Percentiles rank a stretch among this genome's conserved stretches.
Conservation (phyloP, 2,329 filamentous ascomycete species). For the Ophiostoma australiae region DNA sequence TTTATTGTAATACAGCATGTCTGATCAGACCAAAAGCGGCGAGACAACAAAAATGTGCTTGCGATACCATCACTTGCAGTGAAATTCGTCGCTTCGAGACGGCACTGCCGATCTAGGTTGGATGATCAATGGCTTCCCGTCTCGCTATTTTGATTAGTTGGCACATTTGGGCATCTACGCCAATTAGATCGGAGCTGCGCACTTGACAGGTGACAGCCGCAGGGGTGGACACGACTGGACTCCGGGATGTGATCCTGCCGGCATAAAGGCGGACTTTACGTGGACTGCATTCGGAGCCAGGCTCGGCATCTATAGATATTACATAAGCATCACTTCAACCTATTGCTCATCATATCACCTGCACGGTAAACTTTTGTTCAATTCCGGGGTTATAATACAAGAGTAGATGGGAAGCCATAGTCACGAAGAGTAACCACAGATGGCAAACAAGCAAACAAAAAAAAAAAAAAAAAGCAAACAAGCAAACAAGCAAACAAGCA, state of each 20-base stretch:
- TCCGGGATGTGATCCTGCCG: not conserved
- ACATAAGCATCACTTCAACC: not conserved
- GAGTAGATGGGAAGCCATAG: not conserved
- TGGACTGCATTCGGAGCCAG: not conserved
- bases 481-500: too few relatives aligned
- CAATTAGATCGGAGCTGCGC: not conserved
- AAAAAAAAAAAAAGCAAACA: not conserved
- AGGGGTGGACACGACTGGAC: not conserved
- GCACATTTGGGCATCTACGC: not conserved
- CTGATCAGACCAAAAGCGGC: not conserved
- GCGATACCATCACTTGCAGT: not conserved
- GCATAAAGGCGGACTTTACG: not conserved
- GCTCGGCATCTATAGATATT: not conserved
- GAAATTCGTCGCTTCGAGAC: not conserved
- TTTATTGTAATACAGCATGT: not conserved
- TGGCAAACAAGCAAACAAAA: not conserved
- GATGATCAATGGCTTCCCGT: not conserved
- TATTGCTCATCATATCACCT: not conserved
- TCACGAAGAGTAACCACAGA: not conserved
- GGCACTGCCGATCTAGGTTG: not conserved
- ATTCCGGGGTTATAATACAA: constrained; percentile 12
- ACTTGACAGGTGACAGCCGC: not conserved
- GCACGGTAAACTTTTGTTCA: constrained; percentile 7
- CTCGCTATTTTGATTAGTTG: not conserved
- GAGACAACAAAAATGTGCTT: not conserved